Percentiles rank a stretch among this genome's conserved stretches.
These are phyloP conservation scores for Lotmaria passim DNA, from an alignment of 208 protist genomes.

Conservation along the genomic window DNA sequence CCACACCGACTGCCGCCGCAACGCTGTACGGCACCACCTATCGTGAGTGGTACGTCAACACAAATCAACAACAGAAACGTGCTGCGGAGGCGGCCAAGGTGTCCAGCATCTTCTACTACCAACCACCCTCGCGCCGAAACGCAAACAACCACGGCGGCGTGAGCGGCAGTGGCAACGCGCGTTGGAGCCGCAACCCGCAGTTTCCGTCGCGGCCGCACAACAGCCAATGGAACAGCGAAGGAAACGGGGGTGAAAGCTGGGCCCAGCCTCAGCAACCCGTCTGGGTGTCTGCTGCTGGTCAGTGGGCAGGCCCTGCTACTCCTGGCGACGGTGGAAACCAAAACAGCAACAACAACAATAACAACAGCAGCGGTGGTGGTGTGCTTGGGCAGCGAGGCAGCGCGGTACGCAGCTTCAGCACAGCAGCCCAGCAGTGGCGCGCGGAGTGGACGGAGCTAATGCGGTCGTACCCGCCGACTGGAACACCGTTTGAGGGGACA, in stretches of 20 bases:
- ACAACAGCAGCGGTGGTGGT: conserved; percentile 3
- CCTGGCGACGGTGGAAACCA: too few relatives aligned
- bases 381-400: not conserved
- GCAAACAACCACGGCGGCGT: not conserved
- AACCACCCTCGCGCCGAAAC: conserved; percentile 22
- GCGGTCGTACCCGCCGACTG: conserved; percentile 58
- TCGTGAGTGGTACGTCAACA: conserved; percentile 27
- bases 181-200: conserved; percentile 1
- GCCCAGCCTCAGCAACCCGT: conserved; percentile 5
- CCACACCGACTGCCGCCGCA: not conserved
- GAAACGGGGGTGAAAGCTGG: not conserved
- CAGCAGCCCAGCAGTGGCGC: conserved; percentile 46
- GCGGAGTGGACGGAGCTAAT: conserved; percentile 64
- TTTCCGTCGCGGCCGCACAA: too few relatives aligned
- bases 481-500: conserved; percentile 46
- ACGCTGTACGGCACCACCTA: conserved; percentile 18
- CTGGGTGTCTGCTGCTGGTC: conserved; percentile 5
- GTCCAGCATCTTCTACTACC: conserved; percentile 32
- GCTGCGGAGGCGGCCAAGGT: conserved; percentile 16
- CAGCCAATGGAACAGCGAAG: not conserved
- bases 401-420: not conserved
- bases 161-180: not conserved
- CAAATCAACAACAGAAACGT: conserved; percentile 22
- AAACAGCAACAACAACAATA: not conserved
- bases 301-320: not conserved